These are phyloP conservation scores for Heterobasidion irregulare DNA, from an alignment of 1,284 basidiomycete genomes.

Conservation along the genomic window DNA sequence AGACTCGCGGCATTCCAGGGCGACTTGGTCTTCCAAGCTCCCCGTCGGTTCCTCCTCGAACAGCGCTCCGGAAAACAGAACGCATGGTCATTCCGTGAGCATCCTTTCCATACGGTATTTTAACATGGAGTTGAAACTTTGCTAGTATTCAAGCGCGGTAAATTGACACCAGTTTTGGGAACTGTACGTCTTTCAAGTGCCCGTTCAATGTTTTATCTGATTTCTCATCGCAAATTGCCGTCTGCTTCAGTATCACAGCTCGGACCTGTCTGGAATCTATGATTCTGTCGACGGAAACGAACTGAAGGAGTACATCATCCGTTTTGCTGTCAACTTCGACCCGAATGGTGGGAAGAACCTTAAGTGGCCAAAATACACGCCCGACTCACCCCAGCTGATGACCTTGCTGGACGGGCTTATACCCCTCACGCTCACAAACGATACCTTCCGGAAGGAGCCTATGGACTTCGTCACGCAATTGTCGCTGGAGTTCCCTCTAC, in stretches of 20 bases:
- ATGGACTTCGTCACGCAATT: not conserved
- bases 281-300: slow-evolving; percentile 1
- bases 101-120: not conserved
- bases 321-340: slow-evolving; percentile 33
- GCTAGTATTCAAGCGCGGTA: not conserved
- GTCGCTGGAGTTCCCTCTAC: not conserved
- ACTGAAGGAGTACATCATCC: slow-evolving; percentile 10
- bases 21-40: slow-evolving; percentile 18
- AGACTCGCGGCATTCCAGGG: slow-evolving; percentile 20
- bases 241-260: not conserved
- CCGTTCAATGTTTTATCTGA: not conserved
- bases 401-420: slow-evolving; percentile 29
- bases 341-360: slow-evolving; percentile 31
- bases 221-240: not conserved
- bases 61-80: slow-evolving; percentile 8
- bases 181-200: not conserved
- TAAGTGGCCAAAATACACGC: slow-evolving; percentile 44
- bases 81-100: slow-evolving; percentile 10
- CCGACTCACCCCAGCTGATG: slow-evolving; percentile 27
- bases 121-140: not conserved
- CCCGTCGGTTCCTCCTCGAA: slow-evolving; percentile 10
- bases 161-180: not conserved
- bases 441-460: not conserved
- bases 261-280: not conserved
- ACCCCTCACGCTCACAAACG: not conserved